These are phyloP conservation scores for Lycium barbarum DNA, from an alignment of 257 asterid species.

Conservation along the genomic window DNA sequence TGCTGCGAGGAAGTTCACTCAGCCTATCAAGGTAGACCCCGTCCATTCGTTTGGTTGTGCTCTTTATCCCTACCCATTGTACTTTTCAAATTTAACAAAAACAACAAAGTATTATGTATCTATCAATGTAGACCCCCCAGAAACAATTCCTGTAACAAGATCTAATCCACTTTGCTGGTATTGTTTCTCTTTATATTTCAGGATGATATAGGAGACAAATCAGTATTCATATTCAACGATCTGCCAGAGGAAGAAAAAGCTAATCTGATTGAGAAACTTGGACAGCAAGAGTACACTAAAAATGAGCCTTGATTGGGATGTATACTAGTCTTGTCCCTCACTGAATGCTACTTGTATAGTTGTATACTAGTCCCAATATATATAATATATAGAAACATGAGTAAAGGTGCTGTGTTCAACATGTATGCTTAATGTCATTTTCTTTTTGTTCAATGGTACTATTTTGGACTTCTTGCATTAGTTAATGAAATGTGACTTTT, in stretches of 20 bases:
- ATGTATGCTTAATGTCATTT: too few species aligned
- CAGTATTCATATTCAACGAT: slow-evolving; percentile 84
- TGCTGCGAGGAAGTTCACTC: slow-evolving; percentile 95
- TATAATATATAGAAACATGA: background rate
- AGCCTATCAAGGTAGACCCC: slow-evolving; percentile 69
- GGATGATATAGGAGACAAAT: slow-evolving; percentile 98
- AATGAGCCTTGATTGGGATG: slow-evolving; percentile 44
- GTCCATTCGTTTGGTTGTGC: background rate
- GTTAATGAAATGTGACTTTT: too few species aligned
- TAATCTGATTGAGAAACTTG: slow-evolving; percentile 57
- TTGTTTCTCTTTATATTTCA: slow-evolving; percentile 32
- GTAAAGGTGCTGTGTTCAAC: too few species aligned
- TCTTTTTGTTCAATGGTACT: too few species aligned
- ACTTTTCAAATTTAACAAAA: background rate
- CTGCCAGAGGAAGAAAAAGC: slow-evolving; percentile 66
- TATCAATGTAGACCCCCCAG: background rate
- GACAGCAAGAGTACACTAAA: slow-evolving; percentile 47
- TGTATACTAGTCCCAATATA: background rate
- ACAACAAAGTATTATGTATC: background rate
- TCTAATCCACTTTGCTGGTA: slow-evolving; percentile 12
- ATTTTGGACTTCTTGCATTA: too few species aligned
- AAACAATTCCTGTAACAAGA: background rate
- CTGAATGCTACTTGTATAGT: background rate
- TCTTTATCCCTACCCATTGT: background rate
- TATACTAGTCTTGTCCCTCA: background rate